Base-by-base conservation (phyloP, 192 early-diverging fungal genomes). In the Backusella psychrophila region DNA sequence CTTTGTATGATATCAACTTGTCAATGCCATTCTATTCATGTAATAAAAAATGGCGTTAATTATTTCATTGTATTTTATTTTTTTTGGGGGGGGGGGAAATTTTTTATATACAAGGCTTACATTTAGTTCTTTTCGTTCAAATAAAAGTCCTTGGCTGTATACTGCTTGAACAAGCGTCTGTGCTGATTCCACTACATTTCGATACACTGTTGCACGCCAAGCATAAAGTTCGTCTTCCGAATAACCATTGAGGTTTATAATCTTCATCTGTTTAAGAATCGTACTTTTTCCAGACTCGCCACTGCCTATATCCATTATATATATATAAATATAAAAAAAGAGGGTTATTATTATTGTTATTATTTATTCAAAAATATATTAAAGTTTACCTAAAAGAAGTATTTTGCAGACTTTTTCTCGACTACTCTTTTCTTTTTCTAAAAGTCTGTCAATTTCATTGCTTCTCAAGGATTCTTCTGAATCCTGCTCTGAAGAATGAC, bases 251-350 rank as follows among this genome's bases (percentile, higher is more conserved):
- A 94, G 93, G 84, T 97, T 94, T 77, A 97, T 96, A 79, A 97
- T 94, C 84, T 95, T 96, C 96, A 97, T 97, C 82, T 97, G 96
- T 80, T 97, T 97, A 6, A 97, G 93, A 75, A 97, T 96, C 66
- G 96, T 97, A 66, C 94, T 96, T 81, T 96, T 97, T 78, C 96
- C 96, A 66, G 96, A 97, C 84, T 98, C 96, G 66, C 96, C 96
- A 77, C 91, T 93, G 26, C 94, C 94, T 93, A 76, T 53, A n/a
- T 26, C 1, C 5, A 12, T 39, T 29, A n/a, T 36, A 26, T 33
- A 29, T 0, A 35, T 34, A 6, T 29, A 4, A 38, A 6, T 14
- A 3, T 66, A 52, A 29, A 33, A 33, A 33, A 33, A 33, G 33
- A 33, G 33, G 2, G 33, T 46, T 38, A 7, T 9, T 42, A 42